These are phyloP conservation scores for Annulohypoxylon stygium DNA, from an alignment of 495 filamentous ascomycete species.

Conservation along the genomic window DNA sequence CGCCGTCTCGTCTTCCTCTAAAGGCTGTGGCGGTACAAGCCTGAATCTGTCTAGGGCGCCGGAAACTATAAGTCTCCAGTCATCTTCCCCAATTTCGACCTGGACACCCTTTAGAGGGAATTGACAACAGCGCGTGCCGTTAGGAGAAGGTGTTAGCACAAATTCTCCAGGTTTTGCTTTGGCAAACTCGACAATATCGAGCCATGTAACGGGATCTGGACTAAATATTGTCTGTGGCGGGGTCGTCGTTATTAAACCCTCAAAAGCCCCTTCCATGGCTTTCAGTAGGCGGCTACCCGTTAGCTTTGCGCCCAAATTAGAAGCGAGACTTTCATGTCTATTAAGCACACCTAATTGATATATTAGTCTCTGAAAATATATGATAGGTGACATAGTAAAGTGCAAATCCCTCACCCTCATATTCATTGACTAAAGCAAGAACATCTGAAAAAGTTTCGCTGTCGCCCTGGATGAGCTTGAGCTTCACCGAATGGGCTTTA, in stretches of 20 bases:
- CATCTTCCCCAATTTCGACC: conserved; percentile 89
- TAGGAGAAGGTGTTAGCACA: conserved; percentile 74
- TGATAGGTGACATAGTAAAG: background rate
- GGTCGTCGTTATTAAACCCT: conserved; percentile 79
- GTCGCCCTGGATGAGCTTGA: conserved; percentile 63
- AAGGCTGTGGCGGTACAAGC: conserved; percentile 75
- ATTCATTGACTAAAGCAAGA: conserved; percentile 78
- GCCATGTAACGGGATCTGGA: conserved; percentile 77
- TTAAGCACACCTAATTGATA: conserved; percentile 73
- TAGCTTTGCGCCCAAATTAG: conserved; percentile 85
- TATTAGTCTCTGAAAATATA: conserved; percentile 30
- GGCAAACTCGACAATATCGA: conserved; percentile 88
- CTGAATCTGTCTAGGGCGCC: conserved; percentile 87
- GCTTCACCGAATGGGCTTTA: conserved; percentile 52
- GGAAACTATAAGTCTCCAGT: conserved; percentile 83
- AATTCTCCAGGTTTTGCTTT: conserved; percentile 84
- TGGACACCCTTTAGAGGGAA: conserved; percentile 84
- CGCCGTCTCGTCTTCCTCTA: conserved; percentile 87
- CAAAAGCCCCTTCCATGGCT: conserved; percentile 87
- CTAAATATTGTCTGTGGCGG: conserved; percentile 58
- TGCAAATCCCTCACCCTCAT: conserved; percentile 65
- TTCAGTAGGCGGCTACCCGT: conserved; percentile 85
- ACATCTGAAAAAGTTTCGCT: conserved; percentile 60
- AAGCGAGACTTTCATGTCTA: conserved; percentile 86
- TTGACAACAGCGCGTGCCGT: conserved; percentile 75